These are phyloP conservation scores for Microascus cirrosus DNA, from an alignment of 2,329 filamentous ascomycete genomes.

Conservation along the genomic window DNA sequence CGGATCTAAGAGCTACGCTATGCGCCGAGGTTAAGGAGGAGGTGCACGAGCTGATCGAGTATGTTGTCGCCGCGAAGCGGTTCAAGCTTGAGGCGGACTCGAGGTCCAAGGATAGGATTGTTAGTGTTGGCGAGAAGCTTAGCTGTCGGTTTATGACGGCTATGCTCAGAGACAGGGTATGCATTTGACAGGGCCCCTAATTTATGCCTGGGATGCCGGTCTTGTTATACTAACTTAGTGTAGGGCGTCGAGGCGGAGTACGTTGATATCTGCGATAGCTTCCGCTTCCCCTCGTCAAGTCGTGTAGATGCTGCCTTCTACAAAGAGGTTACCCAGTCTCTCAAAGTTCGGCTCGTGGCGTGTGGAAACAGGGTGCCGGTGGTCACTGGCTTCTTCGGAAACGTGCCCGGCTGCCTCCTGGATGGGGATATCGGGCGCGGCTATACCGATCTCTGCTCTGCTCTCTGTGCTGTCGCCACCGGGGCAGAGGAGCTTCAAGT, in stretches of 20 bases:
- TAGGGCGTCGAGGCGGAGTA: conserved; percentile 76
- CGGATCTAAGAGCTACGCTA: conserved; percentile 46
- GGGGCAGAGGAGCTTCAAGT: conserved; percentile 83
- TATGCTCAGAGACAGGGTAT: conserved; percentile 62
- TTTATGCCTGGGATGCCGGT: conserved; percentile 14
- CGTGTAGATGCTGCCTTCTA: conserved; percentile 61
- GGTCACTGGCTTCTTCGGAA: conserved; percentile 89
- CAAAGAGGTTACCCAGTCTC: conserved; percentile 46
- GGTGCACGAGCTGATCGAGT: conserved; percentile 71
- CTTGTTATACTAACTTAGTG: conserved; percentile 13
- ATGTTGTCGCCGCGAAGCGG: conserved; percentile 50
- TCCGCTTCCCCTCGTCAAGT: conserved; percentile 53
- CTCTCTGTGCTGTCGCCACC: conserved; percentile 81
- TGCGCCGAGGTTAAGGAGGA: conserved; percentile 61
- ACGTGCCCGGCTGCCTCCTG: conserved; percentile 80
- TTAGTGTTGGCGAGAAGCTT: conserved; percentile 92
- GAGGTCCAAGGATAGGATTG: conserved; percentile 73
- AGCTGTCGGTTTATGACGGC: conserved; percentile 87
- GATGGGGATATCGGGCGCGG: conserved; percentile 83
- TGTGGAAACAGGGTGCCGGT: conserved; percentile 63
- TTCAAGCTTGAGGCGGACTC: conserved; percentile 68
- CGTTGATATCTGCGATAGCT: conserved; percentile 74
- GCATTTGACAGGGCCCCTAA: conserved; percentile 3
- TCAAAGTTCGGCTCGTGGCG: conserved; percentile 52
- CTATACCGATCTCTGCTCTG: conserved; percentile 93